Conservation (phyloP, 306 rosid species). For the Cucurbita ficifolia region DNA sequence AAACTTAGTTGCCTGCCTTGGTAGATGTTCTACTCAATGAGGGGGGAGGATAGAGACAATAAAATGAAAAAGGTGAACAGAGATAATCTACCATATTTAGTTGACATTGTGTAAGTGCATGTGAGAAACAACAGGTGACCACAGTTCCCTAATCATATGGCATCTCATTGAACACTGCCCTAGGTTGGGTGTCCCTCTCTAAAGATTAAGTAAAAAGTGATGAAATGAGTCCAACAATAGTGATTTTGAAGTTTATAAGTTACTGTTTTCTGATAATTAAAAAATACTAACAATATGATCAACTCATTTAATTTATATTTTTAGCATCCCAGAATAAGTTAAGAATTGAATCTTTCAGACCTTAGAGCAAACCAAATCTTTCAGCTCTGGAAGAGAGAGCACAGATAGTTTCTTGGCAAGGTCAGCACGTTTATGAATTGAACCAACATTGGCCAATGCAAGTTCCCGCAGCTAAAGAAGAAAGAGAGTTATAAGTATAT, state of each 20-base stretch:
- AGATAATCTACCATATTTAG: no score
- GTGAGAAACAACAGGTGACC: no score
- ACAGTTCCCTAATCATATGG: no score
- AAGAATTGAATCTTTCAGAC: slow-evolving; percentile 16
- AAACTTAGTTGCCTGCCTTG: no score
- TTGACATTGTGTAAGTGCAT: no score
- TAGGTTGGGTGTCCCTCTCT: no score
- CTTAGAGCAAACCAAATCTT: slow-evolving; percentile 83
- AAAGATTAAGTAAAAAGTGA: no score
- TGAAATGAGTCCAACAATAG: not conserved
- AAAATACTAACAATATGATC: not conserved
- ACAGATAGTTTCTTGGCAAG: slow-evolving; percentile 75
- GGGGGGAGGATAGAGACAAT: no score
- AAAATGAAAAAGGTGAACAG: no score
- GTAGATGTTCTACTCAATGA: no score
- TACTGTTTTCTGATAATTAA: not conserved
- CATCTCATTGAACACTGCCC: no score
- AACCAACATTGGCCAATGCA: slow-evolving; percentile 75
- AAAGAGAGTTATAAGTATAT: not conserved
- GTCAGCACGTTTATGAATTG: slow-evolving; percentile 71
- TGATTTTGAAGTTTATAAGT: not conserved
- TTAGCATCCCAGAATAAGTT: not conserved
- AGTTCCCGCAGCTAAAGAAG: slow-evolving; percentile 58
- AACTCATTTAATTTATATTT: not conserved
- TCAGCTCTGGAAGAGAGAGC: slow-evolving; percentile 61